A percentile compares a stretch with the other conserved stretches of the same genome.
phyloP scores from a whole-genome alignment of 768 basidiomycete species.

The Tricholoma hemisulphureum region DNA sequence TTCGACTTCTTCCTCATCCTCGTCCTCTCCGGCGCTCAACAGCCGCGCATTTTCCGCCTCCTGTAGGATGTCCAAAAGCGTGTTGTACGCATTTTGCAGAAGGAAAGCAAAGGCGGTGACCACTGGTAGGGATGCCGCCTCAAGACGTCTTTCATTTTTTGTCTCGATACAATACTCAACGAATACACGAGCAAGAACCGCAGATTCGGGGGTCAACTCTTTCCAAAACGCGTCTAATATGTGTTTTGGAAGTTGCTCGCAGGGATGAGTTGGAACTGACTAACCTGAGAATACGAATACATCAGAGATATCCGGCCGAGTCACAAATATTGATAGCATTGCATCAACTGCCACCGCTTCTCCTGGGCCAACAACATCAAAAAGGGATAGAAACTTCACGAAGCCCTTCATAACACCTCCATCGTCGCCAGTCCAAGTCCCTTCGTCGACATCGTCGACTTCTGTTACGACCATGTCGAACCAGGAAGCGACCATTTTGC shows the following conservation, averaged over 20 bases:
- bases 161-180: conserved; percentile 73
- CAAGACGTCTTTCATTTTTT: conserved; percentile 63
- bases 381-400: conserved; percentile 44
- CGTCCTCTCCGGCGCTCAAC: conserved; percentile 31
- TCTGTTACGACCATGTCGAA: conserved; percentile 58
- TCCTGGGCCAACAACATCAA: conserved; percentile 62
- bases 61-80: conserved; percentile 40
- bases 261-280: conserved; percentile 18
- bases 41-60: conserved; percentile 38
- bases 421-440: conserved; percentile 41
- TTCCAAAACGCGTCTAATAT: conserved; percentile 71
- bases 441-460: conserved; percentile 32
- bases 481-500: conserved; percentile 78
- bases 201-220: conserved; percentile 71
- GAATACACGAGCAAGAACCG: conserved; percentile 81
- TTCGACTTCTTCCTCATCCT: conserved; percentile 45
- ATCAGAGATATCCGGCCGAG: conserved; percentile 67
- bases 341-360: conserved; percentile 84
- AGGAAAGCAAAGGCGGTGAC: conserved; percentile 89
- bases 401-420: conserved; percentile 47
- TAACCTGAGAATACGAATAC: conserved; percentile 71
- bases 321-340: conserved; percentile 72
- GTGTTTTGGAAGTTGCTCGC: background rate
- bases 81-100: conserved; percentile 79
- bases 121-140: conserved; percentile 71